A percentile compares a stretch with the other conserved stretches of the same genome.
Conservation (phyloP, 1,284 basidiomycete genomes). For the Trichosporon ovoides region DNA sequence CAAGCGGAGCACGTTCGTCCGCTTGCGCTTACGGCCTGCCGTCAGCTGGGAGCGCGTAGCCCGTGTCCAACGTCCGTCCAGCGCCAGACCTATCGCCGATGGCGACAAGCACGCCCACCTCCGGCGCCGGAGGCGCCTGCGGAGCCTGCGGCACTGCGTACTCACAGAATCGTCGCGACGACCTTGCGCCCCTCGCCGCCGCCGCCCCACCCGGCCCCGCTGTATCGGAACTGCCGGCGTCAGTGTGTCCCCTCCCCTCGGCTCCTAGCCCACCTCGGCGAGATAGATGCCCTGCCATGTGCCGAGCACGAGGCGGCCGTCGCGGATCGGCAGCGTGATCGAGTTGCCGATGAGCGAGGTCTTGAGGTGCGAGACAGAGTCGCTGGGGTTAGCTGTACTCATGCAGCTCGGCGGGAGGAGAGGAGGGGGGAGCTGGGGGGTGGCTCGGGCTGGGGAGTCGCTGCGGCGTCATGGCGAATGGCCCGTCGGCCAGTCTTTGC, state of each 20-base stretch:
- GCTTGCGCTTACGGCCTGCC: too few species aligned
- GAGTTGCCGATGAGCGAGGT: slow-evolving; percentile 74
- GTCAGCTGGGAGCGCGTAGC: too few species aligned
- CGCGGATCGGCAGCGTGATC: slow-evolving; percentile 77
- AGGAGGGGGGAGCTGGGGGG: too few species aligned
- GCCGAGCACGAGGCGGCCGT: slow-evolving; percentile 72
- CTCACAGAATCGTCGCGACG: slow-evolving; percentile 41
- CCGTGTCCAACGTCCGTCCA: too few species aligned
- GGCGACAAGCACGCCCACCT: background rate
- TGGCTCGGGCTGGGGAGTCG: too few species aligned
- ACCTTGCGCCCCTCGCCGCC: slow-evolving; percentile 40
- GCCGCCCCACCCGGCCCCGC: slow-evolving; percentile 42
- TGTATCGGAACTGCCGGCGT: slow-evolving; percentile 24
- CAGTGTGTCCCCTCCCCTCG: too few species aligned
- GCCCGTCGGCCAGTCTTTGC: too few species aligned
- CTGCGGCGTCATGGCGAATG: too few species aligned
- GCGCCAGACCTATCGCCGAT: too few species aligned
- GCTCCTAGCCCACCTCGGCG: slow-evolving; percentile 24
- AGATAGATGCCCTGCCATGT: slow-evolving; percentile 71
- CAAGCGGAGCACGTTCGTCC: too few species aligned
- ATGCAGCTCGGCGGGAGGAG: too few species aligned
- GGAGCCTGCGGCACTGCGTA: background rate
- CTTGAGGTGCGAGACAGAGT: slow-evolving; percentile 79
- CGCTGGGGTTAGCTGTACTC: slow-evolving; percentile 32
- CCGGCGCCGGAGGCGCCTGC: too few species aligned